phyloP scores from a whole-genome alignment of 1,139 yeast species.

The Scheffersomyces quercinus region DNA sequence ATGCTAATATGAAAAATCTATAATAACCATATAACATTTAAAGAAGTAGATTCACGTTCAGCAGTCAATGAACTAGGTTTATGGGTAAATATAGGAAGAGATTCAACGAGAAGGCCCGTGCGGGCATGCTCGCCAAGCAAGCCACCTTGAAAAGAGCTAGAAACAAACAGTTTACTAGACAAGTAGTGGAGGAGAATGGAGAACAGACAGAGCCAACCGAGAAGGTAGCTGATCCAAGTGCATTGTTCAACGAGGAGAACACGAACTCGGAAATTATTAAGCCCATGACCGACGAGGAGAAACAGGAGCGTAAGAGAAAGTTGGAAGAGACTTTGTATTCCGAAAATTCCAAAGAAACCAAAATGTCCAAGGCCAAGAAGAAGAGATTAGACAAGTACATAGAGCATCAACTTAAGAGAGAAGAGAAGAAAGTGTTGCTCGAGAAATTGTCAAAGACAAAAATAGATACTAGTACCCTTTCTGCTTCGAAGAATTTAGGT shows the following conservation, averaged over 20 bases:
- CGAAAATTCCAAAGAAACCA: slow-evolving; percentile 60
- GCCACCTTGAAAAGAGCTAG: slow-evolving; percentile 67
- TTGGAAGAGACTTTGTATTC: slow-evolving; percentile 57
- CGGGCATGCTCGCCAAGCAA: slow-evolving; percentile 83
- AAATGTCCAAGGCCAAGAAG: slow-evolving; percentile 70
- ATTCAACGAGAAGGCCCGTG: slow-evolving; percentile 81
- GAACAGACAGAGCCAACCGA: slow-evolving; percentile 11
- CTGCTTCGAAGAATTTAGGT: slow-evolving; percentile 77
- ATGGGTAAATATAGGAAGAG: slow-evolving; percentile 86
- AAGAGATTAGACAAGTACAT: slow-evolving; percentile 77
- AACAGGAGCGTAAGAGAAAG: slow-evolving; percentile 62
- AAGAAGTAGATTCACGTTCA: not conserved
- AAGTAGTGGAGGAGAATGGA: slow-evolving; percentile 35
- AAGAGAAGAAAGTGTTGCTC: slow-evolving; percentile 78
- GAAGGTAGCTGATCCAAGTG: slow-evolving; percentile 3
- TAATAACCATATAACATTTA: slow-evolving; percentile 2
- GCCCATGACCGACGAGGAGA: slow-evolving; percentile 57
- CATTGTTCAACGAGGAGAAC: slow-evolving; percentile 27
- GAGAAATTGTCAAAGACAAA: slow-evolving; percentile 72
- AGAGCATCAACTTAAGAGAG: slow-evolving; percentile 86
- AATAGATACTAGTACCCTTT: slow-evolving; percentile 68
- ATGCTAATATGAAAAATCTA: slow-evolving; percentile 1
- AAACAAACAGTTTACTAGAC: slow-evolving; percentile 63
- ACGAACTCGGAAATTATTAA: slow-evolving; percentile 62
- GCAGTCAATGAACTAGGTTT: not conserved